Conservation (phyloP, 805 yeast genomes). For the Pachysolen tannophilus region DNA sequence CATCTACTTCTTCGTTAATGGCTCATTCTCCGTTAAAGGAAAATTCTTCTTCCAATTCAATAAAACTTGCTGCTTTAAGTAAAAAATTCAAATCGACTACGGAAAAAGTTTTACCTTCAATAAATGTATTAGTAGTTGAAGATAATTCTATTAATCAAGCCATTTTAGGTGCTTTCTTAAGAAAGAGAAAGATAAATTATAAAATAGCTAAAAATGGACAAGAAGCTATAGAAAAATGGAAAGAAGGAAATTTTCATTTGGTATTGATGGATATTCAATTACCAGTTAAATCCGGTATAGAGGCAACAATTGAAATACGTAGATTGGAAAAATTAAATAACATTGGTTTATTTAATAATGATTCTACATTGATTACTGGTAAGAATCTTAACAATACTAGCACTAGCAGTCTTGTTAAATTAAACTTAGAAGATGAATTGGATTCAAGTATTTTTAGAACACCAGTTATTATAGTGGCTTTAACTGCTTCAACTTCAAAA, state of each 20-base stretch:
- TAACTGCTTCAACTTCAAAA: constrained; percentile 85
- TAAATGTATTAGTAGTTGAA: constrained; percentile 89
- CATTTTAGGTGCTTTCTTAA: constrained; percentile 80
- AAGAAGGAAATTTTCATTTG: constrained; percentile 87
- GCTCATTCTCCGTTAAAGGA: no score
- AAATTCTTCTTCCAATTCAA: neutral
- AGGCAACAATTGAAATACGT: constrained; percentile 88
- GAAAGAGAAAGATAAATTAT: constrained; percentile 77
- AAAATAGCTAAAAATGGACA: constrained; percentile 88
- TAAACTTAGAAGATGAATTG: constrained; percentile 40
- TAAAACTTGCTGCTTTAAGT: neutral
- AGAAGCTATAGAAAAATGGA: constrained; percentile 94
- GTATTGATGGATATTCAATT: constrained; percentile 96
- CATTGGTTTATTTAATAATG: constrained; percentile 52
- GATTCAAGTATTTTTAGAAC: constrained; percentile 65
- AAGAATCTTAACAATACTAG: neutral
- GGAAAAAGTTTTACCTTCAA: constrained; percentile 74
- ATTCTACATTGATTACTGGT: no score
- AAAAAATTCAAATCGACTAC: constrained; percentile 27
- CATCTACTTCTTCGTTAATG: no score
- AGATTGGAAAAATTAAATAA: constrained; percentile 72
- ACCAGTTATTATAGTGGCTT: constrained; percentile 96
- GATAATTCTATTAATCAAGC: constrained; percentile 93
- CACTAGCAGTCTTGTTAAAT: neutral
- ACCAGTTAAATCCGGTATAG: constrained; percentile 93